Evolutionary conservation across 305 asterid genomes (phyloP).

Genomic region (Fraxinus xanthoxyloides): DNA sequence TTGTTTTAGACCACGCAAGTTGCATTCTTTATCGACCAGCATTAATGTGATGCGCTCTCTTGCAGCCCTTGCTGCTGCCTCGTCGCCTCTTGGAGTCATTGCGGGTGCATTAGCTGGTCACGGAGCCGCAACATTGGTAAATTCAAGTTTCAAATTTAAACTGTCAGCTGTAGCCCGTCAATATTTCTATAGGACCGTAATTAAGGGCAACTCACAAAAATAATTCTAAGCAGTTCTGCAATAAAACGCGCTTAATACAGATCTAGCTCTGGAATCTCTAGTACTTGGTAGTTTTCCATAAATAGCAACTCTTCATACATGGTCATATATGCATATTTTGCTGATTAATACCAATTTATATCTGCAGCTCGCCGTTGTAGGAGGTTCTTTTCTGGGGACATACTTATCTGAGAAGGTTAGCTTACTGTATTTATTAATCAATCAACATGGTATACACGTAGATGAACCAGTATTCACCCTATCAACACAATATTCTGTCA

Average conservation of each 20-base stretch:
- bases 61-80: constrained; percentile 88
- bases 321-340: not conserved
- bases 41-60: constrained; percentile 19
- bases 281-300: not conserved
- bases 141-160: not conserved
- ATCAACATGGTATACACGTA: not conserved
- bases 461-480: not conserved
- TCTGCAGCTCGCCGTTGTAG: constrained; percentile 91
- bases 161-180: not conserved
- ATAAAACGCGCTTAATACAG: not conserved
- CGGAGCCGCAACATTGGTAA: constrained; percentile 89
- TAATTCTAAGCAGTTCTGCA: not conserved
- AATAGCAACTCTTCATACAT: not conserved
- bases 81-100: constrained; percentile 96
- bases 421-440: not conserved
- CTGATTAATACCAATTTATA: not conserved
- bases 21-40: not conserved
- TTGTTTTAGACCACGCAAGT: not conserved
- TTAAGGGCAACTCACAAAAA: not conserved
- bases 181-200: not conserved
- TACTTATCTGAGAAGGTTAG: constrained; percentile 88
- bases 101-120: constrained; percentile 98
- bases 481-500: not conserved
- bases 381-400: constrained; percentile 91
- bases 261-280: not conserved